Evolutionary conservation across 495 filamentous ascomycete species (phyloP), one percentile per base, ranked within the genome.

Genomic region (Clohesyomyces aquaticus): DNA sequence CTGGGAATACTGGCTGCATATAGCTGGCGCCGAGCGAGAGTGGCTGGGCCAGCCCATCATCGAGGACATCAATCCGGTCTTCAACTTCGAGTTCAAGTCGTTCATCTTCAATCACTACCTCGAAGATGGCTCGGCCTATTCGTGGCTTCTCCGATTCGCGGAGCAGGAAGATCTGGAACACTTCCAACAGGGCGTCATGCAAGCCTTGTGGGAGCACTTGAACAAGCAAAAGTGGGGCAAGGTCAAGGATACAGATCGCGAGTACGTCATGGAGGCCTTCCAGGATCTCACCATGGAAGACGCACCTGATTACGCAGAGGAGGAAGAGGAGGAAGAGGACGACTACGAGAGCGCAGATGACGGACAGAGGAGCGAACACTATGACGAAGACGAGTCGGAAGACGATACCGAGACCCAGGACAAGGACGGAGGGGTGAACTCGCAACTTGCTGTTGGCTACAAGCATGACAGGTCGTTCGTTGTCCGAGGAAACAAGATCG

Each of bases 91-190:
- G 76, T 97, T 91, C 66, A 80, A 96, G 19, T 97, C 94, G 1
- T 97, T 98, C 76, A 97, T 98, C 72, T 98, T 98, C 82, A 98
- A 98, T 72, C 91, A 96, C 71, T 98, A 96, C 71, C 80, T 87
- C 8, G 83, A 87, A 16, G 90, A 96, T 75, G 91, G 93, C 2
- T 88, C 89, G 9, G 93, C 94, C 6, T 96, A 91, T 73, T 98
- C 95, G 0, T 98, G 95, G 94, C 84, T 98, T 3, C 77, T 98
- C 28, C 85, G 93, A 25, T 98, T 98, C 80, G 90, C 88, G 68
- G 88, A 96, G 61, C 86, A 88, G 55, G 79, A 85, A 32, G 86
- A 87, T 0, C 82, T 92, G 41, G 91, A 96, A 74, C 81, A 83
- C 22, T 98, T 98, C 79, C 95, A 98, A 72, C 88, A 94, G 65